phyloP scores from a whole-genome alignment of 2,329 filamentous ascomycete genomes.

The Fusarium pseudograminearum region DNA sequence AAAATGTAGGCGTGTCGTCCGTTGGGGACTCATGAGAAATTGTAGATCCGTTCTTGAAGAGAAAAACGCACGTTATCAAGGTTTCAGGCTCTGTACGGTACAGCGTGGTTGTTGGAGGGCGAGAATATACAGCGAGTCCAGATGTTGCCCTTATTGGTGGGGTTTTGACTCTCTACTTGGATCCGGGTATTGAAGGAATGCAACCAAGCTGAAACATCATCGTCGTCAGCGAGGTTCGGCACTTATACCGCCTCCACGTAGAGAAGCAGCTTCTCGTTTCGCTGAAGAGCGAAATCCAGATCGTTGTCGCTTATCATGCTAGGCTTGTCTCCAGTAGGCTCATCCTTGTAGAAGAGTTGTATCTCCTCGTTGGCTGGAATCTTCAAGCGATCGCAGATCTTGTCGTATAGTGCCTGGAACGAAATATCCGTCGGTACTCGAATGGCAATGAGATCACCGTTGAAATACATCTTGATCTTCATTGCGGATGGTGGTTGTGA shows the following conservation, averaged over 20 bases:
- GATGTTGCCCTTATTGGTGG: constrained; percentile 16
- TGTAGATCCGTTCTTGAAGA: constrained; percentile 36
- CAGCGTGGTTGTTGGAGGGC: constrained; percentile 13
- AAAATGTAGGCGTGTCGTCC: constrained; percentile 28
- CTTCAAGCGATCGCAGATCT: constrained; percentile 86
- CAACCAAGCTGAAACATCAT: constrained; percentile 41
- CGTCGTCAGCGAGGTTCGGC: constrained; percentile 19
- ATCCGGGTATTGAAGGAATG: constrained; percentile 23
- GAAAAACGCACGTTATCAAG: constrained; percentile 20
- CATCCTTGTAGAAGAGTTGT: constrained; percentile 87
- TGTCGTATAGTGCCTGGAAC: constrained; percentile 82
- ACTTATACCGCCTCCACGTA: constrained; percentile 70
- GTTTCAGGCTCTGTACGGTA: constrained; percentile 21
- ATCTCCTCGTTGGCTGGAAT: constrained; percentile 76
- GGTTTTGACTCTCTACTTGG: constrained; percentile 22
- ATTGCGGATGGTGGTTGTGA: constrained; percentile 66
- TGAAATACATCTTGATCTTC: constrained; percentile 96
- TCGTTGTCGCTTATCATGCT: constrained; percentile 84
- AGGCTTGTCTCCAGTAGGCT: constrained; percentile 79
- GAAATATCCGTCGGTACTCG: constrained; percentile 85
- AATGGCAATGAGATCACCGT: constrained; percentile 91
- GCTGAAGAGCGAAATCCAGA: constrained; percentile 80
- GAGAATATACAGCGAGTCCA: constrained; percentile 13
- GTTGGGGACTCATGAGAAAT: constrained; percentile 35
- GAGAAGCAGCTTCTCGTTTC: constrained; percentile 89